phyloP scores from a whole-genome alignment of 2,329 filamentous ascomycete species.

The Trichophyton schoenleinii region DNA sequence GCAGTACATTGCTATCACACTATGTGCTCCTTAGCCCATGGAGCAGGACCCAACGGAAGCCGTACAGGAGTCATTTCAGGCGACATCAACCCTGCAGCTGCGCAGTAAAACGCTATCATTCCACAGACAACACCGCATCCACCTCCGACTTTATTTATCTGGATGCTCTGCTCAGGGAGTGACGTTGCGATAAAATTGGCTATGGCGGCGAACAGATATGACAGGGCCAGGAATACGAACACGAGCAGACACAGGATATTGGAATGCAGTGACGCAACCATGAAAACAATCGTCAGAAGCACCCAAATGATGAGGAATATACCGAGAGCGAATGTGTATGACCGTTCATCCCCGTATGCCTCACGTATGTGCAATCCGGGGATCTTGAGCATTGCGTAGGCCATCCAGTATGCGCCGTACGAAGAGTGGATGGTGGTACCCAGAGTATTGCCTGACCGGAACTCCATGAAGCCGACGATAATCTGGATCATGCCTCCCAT shows the following conservation, averaged over 20 bases:
- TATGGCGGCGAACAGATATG: constrained; percentile 46
- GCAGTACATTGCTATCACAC: background rate
- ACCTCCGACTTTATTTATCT: constrained; percentile 34
- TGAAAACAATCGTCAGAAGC: constrained; percentile 45
- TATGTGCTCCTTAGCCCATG: background rate
- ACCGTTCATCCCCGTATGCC: constrained; percentile 31
- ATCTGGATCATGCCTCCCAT: constrained; percentile 20
- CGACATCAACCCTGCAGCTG: constrained; percentile 31
- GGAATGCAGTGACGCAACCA: constrained; percentile 45
- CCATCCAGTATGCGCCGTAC: constrained; percentile 52
- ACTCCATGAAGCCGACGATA: constrained; percentile 28
- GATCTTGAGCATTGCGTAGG: constrained; percentile 46
- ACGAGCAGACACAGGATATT: constrained; percentile 47
- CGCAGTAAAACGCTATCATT: constrained; percentile 30
- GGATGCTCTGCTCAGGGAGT: constrained; percentile 29
- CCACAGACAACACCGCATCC: constrained; percentile 29
- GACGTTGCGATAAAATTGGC: constrained; percentile 38
- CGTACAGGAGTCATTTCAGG: constrained; percentile 32
- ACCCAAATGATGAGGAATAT: constrained; percentile 50
- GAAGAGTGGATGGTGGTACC: constrained; percentile 49
- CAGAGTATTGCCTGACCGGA: constrained; percentile 48
- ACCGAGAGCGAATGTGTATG: constrained; percentile 41
- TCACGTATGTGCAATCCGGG: constrained; percentile 40
- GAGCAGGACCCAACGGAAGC: constrained; percentile 32
- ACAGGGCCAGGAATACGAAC: constrained; percentile 46